Base-by-base conservation (phyloP, 495 filamentous ascomycete species). In the Collariella sp. region DNA sequence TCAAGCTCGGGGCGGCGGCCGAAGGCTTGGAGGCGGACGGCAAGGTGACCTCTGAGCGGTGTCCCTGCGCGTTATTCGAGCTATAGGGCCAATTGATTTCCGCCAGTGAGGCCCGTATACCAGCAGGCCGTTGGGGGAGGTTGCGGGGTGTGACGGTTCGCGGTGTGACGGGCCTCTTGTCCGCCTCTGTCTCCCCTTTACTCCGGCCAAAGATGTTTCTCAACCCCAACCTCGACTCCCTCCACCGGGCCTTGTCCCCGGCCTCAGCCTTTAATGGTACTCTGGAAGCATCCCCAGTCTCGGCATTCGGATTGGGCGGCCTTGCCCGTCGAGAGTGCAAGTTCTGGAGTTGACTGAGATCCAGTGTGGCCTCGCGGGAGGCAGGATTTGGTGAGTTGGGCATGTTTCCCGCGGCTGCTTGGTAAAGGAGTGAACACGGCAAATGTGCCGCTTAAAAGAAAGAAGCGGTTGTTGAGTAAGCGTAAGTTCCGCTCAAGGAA, bases 141-240 rank as follows among this genome's bases (percentile, higher is more conserved):
- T n/a, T n/a, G n/a, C n/a, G n/a, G n/a, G n/a, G n/a, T n/a, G n/a
- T 26, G 23, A 42, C 57, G 15, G 62, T 59, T 23, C 51, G 34
- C 20, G 59, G 54, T 13, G 59, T 58, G 15, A 45, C 12, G 43
- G 60, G 62, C 29, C 59, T 57, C 24, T 42, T 60, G 35, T 57
- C 60, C 34, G 59, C 59, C 10, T 67, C 65, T 4, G 46, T 39
- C 2, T 38, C 46, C 16, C 46, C 54, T 33, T 24, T 43, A 23
- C 6, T 16, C 7, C 54, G 38, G 22, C 46, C 46, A 18, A 56
- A 26, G 59, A 52, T 72, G 38, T 60, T 72, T 44, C 75, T 66
- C 39, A 81, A 58, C 19, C 76, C 77, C 31, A 77, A 62, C 58
- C 67, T 75, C 11, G 78, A 81, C 40, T 76, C 76, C 46, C 75